Base-by-base conservation (phyloP, 2,329 filamentous ascomycete species). In the Parafenestella ontariensis region DNA sequence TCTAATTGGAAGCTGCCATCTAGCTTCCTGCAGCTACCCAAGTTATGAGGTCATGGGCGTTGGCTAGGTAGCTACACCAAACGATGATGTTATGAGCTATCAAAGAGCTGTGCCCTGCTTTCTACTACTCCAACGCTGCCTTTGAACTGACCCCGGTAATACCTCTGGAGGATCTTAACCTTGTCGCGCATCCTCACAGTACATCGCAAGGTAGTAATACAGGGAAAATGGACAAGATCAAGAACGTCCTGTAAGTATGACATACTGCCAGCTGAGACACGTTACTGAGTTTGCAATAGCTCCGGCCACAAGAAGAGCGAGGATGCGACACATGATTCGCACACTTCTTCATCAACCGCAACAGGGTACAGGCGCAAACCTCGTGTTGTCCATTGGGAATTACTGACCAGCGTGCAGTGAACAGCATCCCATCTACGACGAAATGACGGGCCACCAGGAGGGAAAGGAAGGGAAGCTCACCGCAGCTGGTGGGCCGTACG, bases 211-310 rank as follows among this genome's bases (percentile, higher is more conserved):
- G 34, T 45, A 47, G 43, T 44, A 33, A 28, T 34, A 48, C 18
- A 18, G 24, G 41, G 61, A 58, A 36, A 52, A 80, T 80, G 78
- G 73, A 80, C 52, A 78, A 79, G 69, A 63, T 81, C 50, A 80
- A 79, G 73, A 74, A 71, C 61, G 66, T 79, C 48, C 65, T 80
- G 77, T 78, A 61, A 60, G 76, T 47, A n/a, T 34, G 18, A 23
- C 36, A 10, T 39, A 33, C 41, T 56, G 9, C 40, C 53, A 36
- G 72, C 66, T 47, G 66, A 66, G 40, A 66, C 70, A 41, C 61
- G 70, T 28, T 56, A 65, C 51, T 75, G 78, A 61, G 8, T 17
- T 18, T 2, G 9, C 24, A 4, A 29, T 42, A 59, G 59, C 20
- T 45, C 47, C 36, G 57, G 54, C 41, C 59, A 78, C 56, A 63